Conservation (phyloP, 1,139 yeast genomes). For the Hansenula anomala region DNA sequence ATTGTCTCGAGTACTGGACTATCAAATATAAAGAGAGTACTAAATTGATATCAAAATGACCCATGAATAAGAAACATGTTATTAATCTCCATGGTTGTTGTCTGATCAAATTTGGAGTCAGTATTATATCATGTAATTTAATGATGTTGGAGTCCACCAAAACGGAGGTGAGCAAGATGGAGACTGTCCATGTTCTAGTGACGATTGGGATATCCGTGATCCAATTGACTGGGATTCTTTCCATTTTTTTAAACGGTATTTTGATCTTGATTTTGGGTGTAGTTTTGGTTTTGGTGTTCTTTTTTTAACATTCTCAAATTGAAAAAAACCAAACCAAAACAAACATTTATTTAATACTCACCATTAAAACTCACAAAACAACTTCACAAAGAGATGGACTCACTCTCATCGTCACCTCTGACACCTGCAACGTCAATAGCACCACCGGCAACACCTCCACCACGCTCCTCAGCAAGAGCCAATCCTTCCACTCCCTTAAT, state of each 20-base stretch:
- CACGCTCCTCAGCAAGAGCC: too few species aligned
- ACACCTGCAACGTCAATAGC: slow-evolving; percentile 1
- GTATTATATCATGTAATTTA: slow-evolving; percentile 6
- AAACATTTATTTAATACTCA: not conserved
- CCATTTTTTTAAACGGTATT: slow-evolving; percentile 12
- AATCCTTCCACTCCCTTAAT: too few species aligned
- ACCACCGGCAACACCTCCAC: not conserved
- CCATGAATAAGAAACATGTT: slow-evolving; percentile 16
- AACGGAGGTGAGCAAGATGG: slow-evolving; percentile 9
- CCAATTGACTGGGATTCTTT: slow-evolving; percentile 17
- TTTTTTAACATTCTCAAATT: too few species aligned
- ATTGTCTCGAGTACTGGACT: slow-evolving; percentile 10
- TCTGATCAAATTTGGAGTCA: slow-evolving; percentile 9
- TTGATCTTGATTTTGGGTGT: too few species aligned
- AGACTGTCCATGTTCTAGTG: slow-evolving; percentile 16
- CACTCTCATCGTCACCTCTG: not conserved
- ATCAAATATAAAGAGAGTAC: slow-evolving; percentile 8
- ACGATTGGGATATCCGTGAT: slow-evolving; percentile 13
- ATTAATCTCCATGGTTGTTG: slow-evolving; percentile 18
- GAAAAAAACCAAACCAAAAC: too few species aligned
- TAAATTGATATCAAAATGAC: slow-evolving; percentile 10
- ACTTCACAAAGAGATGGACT: too few species aligned
- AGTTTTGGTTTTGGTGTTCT: not conserved
- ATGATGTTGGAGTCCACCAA: slow-evolving; percentile 10
- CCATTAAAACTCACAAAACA: too few species aligned